phyloP scores from a whole-genome alignment of 2,329 filamentous ascomycete species.

The Sodiomyces alkalinus region DNA sequence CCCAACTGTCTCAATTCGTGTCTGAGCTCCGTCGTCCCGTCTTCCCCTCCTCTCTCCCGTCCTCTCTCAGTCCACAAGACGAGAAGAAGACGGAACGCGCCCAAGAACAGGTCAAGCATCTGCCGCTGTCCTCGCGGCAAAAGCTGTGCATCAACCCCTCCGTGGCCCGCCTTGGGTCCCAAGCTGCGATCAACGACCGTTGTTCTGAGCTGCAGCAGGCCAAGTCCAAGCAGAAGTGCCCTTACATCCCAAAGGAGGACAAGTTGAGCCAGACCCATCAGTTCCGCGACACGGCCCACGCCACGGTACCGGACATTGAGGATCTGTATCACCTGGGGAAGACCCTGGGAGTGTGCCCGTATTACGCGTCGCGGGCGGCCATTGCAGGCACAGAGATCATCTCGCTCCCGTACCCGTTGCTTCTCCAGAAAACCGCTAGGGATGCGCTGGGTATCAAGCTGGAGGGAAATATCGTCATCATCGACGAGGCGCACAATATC shows the following conservation, averaged over 20 bases:
- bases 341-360: conserved; percentile 72
- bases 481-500: conserved; percentile 95
- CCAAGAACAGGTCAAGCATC: conserved; percentile 49
- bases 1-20: conserved; percentile 79
- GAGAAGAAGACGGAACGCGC: conserved; percentile 3
- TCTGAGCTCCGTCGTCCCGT: conserved; percentile 65
- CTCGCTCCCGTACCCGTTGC: conserved; percentile 79
- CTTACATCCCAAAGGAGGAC: conserved; percentile 65
- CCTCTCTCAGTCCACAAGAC: conserved; percentile 14
- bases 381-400: conserved; percentile 80
- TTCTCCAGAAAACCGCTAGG: conserved; percentile 73
- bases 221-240: conserved; percentile 50
- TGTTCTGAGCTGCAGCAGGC: conserved; percentile 83
- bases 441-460: conserved; percentile 78
- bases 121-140: conserved; percentile 75
- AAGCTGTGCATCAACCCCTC: conserved; percentile 79
- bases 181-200: conserved; percentile 80
- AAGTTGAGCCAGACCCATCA: conserved; percentile 55
- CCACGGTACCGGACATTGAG: conserved; percentile 83
- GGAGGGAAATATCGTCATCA: conserved; percentile 79
- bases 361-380: conserved; percentile 82
- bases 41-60: conserved; percentile 56
- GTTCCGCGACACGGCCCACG: conserved; percentile 74
- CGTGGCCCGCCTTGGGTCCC: conserved; percentile 53
- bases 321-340: conserved; percentile 70